Conservation (phyloP, 2,329 filamentous ascomycete genomes). For the Aspergillus luchuensis region DNA sequence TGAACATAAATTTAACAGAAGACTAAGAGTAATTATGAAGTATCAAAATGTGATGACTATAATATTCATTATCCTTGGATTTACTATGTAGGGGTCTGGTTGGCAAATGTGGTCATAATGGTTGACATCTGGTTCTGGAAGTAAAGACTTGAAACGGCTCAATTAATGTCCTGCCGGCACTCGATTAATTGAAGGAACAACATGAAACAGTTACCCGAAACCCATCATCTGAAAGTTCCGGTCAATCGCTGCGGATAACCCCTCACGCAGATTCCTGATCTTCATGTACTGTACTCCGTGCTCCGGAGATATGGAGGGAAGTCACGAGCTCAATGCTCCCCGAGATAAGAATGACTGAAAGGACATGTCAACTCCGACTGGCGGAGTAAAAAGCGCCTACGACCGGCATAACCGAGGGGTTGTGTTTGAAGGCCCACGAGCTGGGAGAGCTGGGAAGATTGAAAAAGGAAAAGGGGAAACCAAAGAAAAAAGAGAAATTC, state of each 20-base stretch:
- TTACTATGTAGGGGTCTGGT: no score
- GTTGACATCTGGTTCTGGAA: no score
- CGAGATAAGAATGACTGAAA: not conserved
- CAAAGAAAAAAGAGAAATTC: not conserved
- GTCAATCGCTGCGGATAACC: not conserved
- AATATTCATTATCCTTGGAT: no score
- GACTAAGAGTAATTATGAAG: not conserved
- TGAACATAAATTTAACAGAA: not conserved
- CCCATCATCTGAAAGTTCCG: not conserved
- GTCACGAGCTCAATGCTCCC: not conserved
- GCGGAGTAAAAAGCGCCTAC: not conserved
- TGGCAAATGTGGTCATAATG: no score
- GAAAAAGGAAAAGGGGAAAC: no score
- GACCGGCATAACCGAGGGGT: not conserved
- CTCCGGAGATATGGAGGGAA: not conserved
- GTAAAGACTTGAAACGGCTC: not conserved
- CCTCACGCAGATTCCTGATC: not conserved
- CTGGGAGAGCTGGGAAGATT: not conserved
- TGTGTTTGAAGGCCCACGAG: not conserved
- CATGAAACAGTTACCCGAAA: not conserved
- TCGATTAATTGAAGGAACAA: not conserved
- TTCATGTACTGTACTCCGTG: not conserved
- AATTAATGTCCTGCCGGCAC: not conserved
- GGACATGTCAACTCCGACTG: not conserved
- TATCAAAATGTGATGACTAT: not conserved